Base-by-base conservation (phyloP, 352 stramenopile species). In the Phytophthora brassicae region DNA sequence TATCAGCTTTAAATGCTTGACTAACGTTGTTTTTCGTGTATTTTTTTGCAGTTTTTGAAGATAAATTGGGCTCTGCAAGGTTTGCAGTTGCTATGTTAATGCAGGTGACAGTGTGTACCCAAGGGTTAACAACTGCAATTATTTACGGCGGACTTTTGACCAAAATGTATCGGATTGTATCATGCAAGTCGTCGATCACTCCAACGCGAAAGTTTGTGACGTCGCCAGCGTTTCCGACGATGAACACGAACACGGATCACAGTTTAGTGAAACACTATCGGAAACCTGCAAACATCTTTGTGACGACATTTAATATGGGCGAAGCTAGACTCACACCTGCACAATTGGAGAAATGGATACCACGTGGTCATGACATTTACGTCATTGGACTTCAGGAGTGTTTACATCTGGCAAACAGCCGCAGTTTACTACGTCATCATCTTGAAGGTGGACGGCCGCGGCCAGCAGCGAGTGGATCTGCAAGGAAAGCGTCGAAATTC, bases 301-400 rank as follows among this genome's bases (percentile, higher is more conserved):
- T 90, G 22, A 86, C 86, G 14, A 93, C 86, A 23, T 94, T 92
- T 66, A 94, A 94, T 69, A 85, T 94, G 79, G 86, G 83, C 50
- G 86, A 94, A 55, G 79, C 71, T 19, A 72, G 60, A 63, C 65
- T 92, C 39, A 77, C 74, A 17, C 67, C 84, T 6, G 68, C 77
- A 55, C 49, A 65, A 26, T 17, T 86, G 67, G 67, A 77, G 19
- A 85, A 88, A 56, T 97, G 90, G 90, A 89, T 97, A 16, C 84
- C 86, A 6, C 59, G 55, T 11, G 88, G 86, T 23, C 66, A 91
- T 39, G 86, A 96, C 42, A 72, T 96, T 31, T 96, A 96, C 60
- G 83, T 92, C 26, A 90, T 96, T 56, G 88, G 84, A 3, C 69
- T 96, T 4, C 86, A 96, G 51, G 90, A 97, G 56, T 97, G 90